Base-by-base conservation (phyloP, 2,329 filamentous ascomycete genomes). In the Colletotrichum abscissum region DNA sequence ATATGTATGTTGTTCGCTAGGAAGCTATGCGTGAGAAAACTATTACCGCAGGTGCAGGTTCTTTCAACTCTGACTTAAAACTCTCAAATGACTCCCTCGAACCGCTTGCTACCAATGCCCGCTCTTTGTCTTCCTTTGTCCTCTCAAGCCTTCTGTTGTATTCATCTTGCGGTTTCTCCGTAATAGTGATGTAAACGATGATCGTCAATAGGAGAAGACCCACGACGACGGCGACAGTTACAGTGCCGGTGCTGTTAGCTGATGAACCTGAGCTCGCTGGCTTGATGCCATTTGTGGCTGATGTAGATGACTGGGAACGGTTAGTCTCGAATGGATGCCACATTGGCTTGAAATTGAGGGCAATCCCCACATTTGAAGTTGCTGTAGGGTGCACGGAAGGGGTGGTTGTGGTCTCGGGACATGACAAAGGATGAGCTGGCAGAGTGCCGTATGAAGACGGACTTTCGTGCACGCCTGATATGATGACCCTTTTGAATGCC, bases 141-240 rank as follows among this genome's bases (percentile, higher is more conserved):
- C 55, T 35, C n/a, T 14, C 19, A 19, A 12, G 1, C n/a, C 59
- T 16, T 54, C 59, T 2, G 28, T 16, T 7, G 30, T 54, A 59
- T 72, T 69, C 42, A 59, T 59, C 38, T 62, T 63, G 33, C 28
- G 56, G 28, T 69, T 24, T 42, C n/a, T 72, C 70, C 3, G 14
- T 49, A 0, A 64, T 12, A 12, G 66, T 24, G 7, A 72, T 60
- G 1, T 26, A 26, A 5, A 35, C 11, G n/a, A 69, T 42, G 9
- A n/a, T 52, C 8, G 63, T 19, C 5, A 72, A 24, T 14, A 72
- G 54, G 2, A 72, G 14, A 7, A 69, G 22, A 8, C 52, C 65
- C 2, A 72, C 70, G 1, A 60, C 38, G 1, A 64, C 59, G n/a
- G 70, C 70, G 16, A 69, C 52, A 2, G 38, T 42, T 19, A 54